These are phyloP conservation scores for Suhomyces pyralidae DNA, from an alignment of 805 yeast species.

Conservation along the genomic window DNA sequence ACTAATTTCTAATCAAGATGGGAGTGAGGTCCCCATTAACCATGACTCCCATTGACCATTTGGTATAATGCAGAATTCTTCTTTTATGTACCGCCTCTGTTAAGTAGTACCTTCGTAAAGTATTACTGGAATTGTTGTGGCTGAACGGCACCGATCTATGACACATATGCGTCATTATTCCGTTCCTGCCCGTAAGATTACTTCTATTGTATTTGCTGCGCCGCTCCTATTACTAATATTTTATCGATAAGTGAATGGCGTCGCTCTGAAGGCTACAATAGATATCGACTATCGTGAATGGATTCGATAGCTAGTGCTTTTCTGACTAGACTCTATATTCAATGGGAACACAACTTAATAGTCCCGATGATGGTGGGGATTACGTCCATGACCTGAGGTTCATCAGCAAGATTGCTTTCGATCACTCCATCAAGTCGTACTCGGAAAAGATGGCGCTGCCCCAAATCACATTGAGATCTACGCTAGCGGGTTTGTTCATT, in stretches of 20 bases:
- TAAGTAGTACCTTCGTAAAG: no score
- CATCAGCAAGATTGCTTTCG: background rate
- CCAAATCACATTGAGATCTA: slow-evolving; percentile 72
- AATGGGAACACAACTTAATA: background rate
- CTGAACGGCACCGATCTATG: background rate
- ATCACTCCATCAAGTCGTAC: slow-evolving; percentile 1
- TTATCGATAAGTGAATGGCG: background rate
- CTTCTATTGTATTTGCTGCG: background rate
- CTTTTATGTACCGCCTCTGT: no score
- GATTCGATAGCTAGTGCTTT: background rate
- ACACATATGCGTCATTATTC: background rate
- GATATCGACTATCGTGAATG: background rate
- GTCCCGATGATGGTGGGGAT: background rate
- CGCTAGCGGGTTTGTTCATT: slow-evolving; percentile 72
- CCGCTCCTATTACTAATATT: background rate
- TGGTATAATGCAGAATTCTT: no score
- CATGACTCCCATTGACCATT: no score
- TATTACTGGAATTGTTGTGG: background rate
- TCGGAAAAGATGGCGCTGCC: slow-evolving; percentile 50
- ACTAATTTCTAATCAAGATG: no score
- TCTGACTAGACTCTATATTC: background rate
- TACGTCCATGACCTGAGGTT: background rate
- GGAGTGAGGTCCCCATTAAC: no score
- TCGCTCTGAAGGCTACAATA: background rate
- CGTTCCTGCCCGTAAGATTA: background rate